Percentiles rank a stretch among this genome's conserved stretches.
phyloP scores from a whole-genome alignment of 1,284 basidiomycete genomes.

The Sanghuangporus weigelae region DNA sequence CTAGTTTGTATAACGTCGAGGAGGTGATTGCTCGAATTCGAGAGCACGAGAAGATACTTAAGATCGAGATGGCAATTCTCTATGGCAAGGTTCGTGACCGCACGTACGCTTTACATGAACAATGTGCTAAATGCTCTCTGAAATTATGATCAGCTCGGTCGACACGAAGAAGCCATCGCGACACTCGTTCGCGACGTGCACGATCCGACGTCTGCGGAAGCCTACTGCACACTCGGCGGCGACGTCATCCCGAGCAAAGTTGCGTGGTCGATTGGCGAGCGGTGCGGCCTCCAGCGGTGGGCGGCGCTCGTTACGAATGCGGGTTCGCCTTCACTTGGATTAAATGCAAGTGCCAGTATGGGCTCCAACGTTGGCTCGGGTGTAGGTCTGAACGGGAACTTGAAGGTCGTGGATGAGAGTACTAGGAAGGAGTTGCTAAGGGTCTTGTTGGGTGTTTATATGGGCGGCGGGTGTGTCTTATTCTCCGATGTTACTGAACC shows the following conservation, averaged over 20 bases:
- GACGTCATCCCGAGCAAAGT: slow-evolving; percentile 62
- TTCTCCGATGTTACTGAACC: not conserved
- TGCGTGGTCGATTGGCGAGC: slow-evolving; percentile 47
- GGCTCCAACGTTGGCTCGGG: not conserved
- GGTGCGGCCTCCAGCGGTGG: slow-evolving; percentile 51
- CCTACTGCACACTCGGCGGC: slow-evolving; percentile 74
- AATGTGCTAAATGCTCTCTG: not conserved
- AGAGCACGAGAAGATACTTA: slow-evolving; percentile 47
- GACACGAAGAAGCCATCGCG: slow-evolving; percentile 62
- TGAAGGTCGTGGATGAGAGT: slow-evolving; percentile 46
- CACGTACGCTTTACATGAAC: not conserved
- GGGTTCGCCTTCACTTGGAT: slow-evolving; percentile 23
- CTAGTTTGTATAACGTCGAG: slow-evolving; percentile 57
- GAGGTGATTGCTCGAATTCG: slow-evolving; percentile 43
- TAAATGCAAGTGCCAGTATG: slow-evolving; percentile 21
- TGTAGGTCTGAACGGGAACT: slow-evolving; percentile 15
- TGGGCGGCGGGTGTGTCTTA: slow-evolving; percentile 58
- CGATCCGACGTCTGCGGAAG: slow-evolving; percentile 74
- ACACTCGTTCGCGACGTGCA: slow-evolving; percentile 66
- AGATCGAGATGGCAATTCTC: slow-evolving; percentile 73
- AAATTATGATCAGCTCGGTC: slow-evolving; percentile 43
- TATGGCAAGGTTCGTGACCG: slow-evolving; percentile 64
- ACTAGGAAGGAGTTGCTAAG: slow-evolving; percentile 57
- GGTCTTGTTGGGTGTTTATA: slow-evolving; percentile 75
- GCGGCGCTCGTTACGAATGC: slow-evolving; percentile 37